Evolutionary conservation across 805 yeast species (phyloP).

Genomic region (Candida railenensis): DNA sequence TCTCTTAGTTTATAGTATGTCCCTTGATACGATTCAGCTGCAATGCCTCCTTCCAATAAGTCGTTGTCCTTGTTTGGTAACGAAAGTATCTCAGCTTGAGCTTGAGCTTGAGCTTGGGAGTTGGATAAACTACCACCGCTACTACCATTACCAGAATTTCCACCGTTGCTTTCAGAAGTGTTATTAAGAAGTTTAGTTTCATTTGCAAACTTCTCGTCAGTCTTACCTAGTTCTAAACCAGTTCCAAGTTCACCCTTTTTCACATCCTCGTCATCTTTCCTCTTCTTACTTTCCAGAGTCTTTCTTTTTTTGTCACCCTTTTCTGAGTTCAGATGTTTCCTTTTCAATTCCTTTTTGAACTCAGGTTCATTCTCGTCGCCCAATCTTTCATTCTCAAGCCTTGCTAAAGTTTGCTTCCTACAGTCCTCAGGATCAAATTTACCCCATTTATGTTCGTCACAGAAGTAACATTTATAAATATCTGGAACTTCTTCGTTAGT

Average conservation of each 20-base stretch:
- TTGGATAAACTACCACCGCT: not conserved
- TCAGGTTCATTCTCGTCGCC: constrained; percentile 16
- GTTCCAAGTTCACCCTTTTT: not conserved
- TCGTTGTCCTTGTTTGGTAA: constrained; percentile 46
- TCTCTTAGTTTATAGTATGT: constrained; percentile 48
- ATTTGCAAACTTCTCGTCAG: constrained; percentile 8
- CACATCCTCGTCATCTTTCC: constrained; percentile 3
- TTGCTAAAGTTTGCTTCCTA: constrained; percentile 24
- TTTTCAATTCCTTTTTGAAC: constrained; percentile 8
- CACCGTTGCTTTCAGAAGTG: not conserved
- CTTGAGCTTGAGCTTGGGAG: not conserved
- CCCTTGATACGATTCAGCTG: constrained; percentile 50
- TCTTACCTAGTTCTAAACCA: not conserved
- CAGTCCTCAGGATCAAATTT: constrained; percentile 41
- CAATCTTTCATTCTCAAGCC: constrained; percentile 22
- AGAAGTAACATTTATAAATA: constrained; percentile 70
- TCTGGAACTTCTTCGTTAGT: constrained; percentile 74
- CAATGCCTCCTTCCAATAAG: constrained; percentile 35
- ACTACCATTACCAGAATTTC: not conserved
- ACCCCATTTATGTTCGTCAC: constrained; percentile 52
- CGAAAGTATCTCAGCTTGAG: not conserved
- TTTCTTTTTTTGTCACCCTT: constrained; percentile 29
- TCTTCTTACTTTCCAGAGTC: constrained; percentile 17
- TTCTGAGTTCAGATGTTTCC: constrained; percentile 28
- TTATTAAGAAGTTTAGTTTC: constrained; percentile 15